A percentile compares a stretch with the other conserved stretches of the same genome.
Evolutionary conservation across 2,329 filamentous ascomycete genomes (phyloP).

Genomic region (Ophiostoma sp.): DNA sequence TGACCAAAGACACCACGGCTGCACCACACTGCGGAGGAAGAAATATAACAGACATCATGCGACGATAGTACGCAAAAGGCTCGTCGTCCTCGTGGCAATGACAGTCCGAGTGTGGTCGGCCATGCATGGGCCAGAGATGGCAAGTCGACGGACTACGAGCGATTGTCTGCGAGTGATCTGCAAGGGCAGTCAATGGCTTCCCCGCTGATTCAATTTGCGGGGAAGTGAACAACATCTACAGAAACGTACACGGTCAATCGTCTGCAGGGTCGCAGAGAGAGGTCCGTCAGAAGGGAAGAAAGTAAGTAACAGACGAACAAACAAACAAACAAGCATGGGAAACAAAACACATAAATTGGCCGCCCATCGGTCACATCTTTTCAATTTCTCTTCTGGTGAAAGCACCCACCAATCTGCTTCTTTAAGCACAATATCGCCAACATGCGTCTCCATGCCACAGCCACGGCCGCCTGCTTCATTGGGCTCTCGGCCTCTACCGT

Average conservation of each 20-base stretch:
- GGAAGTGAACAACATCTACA: not conserved
- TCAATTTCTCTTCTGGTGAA: not conserved
- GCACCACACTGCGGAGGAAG: not conserved
- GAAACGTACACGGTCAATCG: not conserved
- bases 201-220: not conserved
- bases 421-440: not conserved
- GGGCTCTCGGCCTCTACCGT: not conserved
- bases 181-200: not conserved
- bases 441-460: not conserved
- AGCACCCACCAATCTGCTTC: not conserved
- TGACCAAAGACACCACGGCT: not conserved
- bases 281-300: not conserved
- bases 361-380: not conserved
- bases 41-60: not conserved
- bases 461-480: not conserved
- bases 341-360: conserved; percentile 9
- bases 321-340: conserved; percentile 1
- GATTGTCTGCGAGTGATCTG: not conserved
- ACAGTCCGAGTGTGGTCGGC: not conserved
- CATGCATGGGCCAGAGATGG: not conserved
- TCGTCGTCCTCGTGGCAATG: not conserved
- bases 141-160: not conserved
- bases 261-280: not conserved
- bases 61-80: not conserved
- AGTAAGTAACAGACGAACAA: not conserved